Conservation (phyloP, 1,139 yeast genomes). For the Kluyveromyces sp. region DNA sequence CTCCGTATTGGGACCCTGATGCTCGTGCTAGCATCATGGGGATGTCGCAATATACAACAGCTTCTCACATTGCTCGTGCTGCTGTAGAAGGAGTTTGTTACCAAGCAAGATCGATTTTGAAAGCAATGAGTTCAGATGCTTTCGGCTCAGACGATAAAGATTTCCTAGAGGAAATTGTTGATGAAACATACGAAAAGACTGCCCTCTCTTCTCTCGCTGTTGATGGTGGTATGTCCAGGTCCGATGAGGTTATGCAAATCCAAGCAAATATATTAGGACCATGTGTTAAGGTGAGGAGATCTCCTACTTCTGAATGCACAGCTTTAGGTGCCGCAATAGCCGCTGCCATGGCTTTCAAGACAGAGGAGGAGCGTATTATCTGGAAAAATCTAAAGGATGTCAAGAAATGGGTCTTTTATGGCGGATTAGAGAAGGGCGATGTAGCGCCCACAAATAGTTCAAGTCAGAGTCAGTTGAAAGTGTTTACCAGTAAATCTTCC, state of each 20-base stretch:
- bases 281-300: constrained; percentile 75
- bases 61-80: constrained; percentile 87
- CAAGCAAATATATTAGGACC: constrained; percentile 88
- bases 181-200: constrained; percentile 31
- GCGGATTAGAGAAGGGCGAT: constrained; percentile 28
- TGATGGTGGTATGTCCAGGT: constrained; percentile 94
- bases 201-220: constrained; percentile 61
- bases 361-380: constrained; percentile 47
- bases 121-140: constrained; percentile 85
- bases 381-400: constrained; percentile 76
- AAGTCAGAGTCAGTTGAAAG: constrained; percentile 14
- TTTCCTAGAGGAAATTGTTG: constrained; percentile 34
- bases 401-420: constrained; percentile 27
- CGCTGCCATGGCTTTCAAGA: constrained; percentile 68
- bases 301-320: constrained; percentile 82
- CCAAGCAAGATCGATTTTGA: constrained; percentile 85
- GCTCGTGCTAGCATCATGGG: constrained; percentile 93
- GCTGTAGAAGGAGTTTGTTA: constrained; percentile 93
- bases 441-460: constrained; percentile 9
- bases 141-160: constrained; percentile 35
- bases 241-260: constrained; percentile 87
- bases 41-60: constrained; percentile 79
- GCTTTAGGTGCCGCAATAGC: constrained; percentile 97
- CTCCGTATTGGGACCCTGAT: constrained; percentile 94
- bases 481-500: constrained; percentile 51